Evolutionary conservation across 1,139 yeast species (phyloP).

Genomic region (Protomyces lactucae-debilis): DNA sequence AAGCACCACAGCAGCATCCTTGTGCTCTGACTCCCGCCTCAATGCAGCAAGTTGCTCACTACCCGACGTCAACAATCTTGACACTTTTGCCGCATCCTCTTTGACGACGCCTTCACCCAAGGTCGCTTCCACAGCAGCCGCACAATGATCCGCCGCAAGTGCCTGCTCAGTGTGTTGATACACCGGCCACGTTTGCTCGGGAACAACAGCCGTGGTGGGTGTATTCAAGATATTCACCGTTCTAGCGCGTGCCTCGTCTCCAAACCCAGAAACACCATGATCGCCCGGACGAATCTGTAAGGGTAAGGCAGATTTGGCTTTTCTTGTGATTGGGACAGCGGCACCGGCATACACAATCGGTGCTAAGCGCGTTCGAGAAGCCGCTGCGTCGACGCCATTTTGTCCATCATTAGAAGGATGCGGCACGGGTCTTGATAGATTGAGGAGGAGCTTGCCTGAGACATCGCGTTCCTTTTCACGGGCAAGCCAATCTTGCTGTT

Average conservation of each 20-base stretch:
- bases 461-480: neutral
- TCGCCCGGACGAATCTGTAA: neutral
- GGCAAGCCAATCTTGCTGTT: neutral
- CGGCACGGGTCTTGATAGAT: neutral
- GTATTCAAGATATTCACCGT: slow-evolving; percentile 10
- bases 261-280: neutral
- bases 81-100: too few relatives aligned
- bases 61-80: too few relatives aligned
- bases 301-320: neutral
- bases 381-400: neutral
- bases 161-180: neutral
- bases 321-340: neutral
- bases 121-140: too few relatives aligned
- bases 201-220: slow-evolving; percentile 7
- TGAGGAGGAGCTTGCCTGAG: neutral
- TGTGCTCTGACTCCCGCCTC: too few relatives aligned
- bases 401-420: neutral
- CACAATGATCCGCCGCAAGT: too few relatives aligned
- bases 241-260: neutral
- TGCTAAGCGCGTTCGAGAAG: neutral
- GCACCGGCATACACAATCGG: neutral
- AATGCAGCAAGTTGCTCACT: too few relatives aligned
- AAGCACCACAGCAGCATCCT: too few relatives aligned
- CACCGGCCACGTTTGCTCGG: slow-evolving; percentile 3
- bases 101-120: too few relatives aligned